Percentiles rank a stretch among this genome's conserved stretches.
Evolutionary conservation across 1,284 basidiomycete genomes (phyloP).

Genomic region (Puccinia polysora): DNA sequence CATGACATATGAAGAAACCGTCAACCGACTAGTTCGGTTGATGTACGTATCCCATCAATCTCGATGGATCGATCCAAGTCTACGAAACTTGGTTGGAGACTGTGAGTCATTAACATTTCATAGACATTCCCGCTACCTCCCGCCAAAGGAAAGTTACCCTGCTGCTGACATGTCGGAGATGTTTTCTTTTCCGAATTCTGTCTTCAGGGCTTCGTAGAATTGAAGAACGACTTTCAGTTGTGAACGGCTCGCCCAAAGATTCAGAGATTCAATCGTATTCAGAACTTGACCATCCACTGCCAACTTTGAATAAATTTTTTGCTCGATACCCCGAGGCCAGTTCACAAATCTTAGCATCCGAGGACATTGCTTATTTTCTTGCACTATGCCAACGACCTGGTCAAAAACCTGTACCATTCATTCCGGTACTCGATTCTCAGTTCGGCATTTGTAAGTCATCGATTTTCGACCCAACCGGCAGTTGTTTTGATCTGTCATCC

Average conservation of each 20-base stretch:
- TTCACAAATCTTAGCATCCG: conserved; percentile 82
- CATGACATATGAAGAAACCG: conserved; percentile 98
- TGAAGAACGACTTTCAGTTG: conserved; percentile 94
- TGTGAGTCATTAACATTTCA: background rate
- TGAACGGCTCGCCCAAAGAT: conserved; percentile 72
- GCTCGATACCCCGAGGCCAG: conserved; percentile 71
- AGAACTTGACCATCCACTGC: conserved; percentile 72
- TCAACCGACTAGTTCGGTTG: conserved; percentile 79
- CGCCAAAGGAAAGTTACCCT: too few relatives aligned
- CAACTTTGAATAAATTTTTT: conserved; percentile 80
- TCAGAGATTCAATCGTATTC: conserved; percentile 85
- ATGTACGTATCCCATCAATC: conserved; percentile 88
- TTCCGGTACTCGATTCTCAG: conserved; percentile 84
- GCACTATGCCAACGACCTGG: conserved; percentile 88
- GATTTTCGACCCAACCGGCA: too few relatives aligned
- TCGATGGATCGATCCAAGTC: conserved; percentile 89
- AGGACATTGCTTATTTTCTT: conserved; percentile 93
- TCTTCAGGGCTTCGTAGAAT: conserved; percentile 54
- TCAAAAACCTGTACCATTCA: conserved; percentile 98
- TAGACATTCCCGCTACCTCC: too few relatives aligned
- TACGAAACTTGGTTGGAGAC: conserved; percentile 90
- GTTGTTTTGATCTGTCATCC: background rate
- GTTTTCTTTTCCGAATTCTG: background rate
- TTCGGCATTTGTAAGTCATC: conserved; percentile 76
- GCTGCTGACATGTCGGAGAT: background rate